Evolutionary conservation across 768 basidiomycete species (phyloP).

Genomic region (Megacollybia marginata): DNA sequence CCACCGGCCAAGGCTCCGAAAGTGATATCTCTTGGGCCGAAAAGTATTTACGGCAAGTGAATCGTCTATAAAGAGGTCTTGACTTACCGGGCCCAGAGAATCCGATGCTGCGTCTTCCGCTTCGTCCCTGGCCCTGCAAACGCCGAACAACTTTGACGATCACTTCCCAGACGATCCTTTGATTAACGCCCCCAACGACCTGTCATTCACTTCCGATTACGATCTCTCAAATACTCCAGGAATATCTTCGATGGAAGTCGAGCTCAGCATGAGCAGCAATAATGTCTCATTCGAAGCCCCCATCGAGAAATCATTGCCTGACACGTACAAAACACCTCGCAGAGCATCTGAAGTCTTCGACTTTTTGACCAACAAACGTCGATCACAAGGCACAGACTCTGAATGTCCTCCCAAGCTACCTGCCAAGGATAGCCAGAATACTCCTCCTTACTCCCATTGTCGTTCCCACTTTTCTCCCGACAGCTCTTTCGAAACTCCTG

Average conservation of each 20-base stretch:
- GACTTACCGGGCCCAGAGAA: conserved; percentile 26
- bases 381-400: conserved; percentile 21
- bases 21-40: conserved; percentile 86
- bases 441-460: conserved; percentile 12
- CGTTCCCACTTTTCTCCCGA: conserved; percentile 12
- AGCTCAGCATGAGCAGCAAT: conserved; percentile 49
- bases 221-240: conserved; percentile 43
- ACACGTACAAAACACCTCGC: conserved; percentile 45
- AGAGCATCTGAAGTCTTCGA: conserved; percentile 72
- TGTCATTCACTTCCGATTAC: conserved; percentile 37
- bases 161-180: conserved; percentile 27
- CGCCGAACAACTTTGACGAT: conserved; percentile 40
- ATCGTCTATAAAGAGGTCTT: background rate
- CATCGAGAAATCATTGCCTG: background rate
- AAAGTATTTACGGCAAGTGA: conserved; percentile 54
- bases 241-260: conserved; percentile 73
- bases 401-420: conserved; percentile 31
- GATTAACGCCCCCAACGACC: conserved; percentile 21
- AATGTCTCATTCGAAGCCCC: conserved; percentile 26
- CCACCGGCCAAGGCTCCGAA: conserved; percentile 29
- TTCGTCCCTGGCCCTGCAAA: conserved; percentile 43
- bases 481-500: conserved; percentile 4
- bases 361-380: conserved; percentile 51
- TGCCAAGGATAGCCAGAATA: conserved; percentile 33
- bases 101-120: conserved; percentile 34